phyloP scores from a whole-genome alignment of 352 stramenopile genomes.

The Globisporangium megalacanthum region DNA sequence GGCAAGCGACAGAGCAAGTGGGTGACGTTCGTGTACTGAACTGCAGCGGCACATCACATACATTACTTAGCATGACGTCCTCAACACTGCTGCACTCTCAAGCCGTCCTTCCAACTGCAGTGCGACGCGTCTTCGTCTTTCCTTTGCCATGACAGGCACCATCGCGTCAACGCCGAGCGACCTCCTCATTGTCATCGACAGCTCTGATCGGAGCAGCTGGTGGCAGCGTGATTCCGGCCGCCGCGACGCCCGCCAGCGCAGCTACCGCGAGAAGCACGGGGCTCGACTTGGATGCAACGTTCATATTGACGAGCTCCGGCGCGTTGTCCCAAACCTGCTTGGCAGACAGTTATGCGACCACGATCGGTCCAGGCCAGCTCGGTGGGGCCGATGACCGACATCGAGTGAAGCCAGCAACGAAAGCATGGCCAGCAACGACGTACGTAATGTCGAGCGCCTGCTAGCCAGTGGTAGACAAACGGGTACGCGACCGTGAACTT shows the following conservation, averaged over 20 bases:
- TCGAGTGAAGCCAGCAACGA: slow-evolving; percentile 1
- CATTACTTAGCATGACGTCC: no score
- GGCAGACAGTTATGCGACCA: neutral
- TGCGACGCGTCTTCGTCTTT: no score
- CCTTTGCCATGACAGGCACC: no score
- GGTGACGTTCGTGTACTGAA: no score
- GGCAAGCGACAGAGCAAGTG: no score
- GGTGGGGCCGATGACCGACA: neutral
- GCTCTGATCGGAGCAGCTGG: neutral
- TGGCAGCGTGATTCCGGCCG: neutral
- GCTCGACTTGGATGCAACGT: slow-evolving; percentile 19
- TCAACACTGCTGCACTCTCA: no score
- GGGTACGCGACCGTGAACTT: slow-evolving; percentile 91
- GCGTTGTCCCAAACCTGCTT: slow-evolving; percentile 67
- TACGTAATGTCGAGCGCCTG: slow-evolving; percentile 61
- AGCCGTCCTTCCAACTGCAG: no score
- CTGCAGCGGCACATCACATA: no score
- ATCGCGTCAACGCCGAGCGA: no score
- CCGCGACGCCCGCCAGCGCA: slow-evolving; percentile 11
- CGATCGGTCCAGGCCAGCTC: neutral
- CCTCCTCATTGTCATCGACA: no score
- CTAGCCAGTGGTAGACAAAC: slow-evolving; percentile 89
- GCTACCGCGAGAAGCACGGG: slow-evolving; percentile 16
- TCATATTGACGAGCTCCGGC: slow-evolving; percentile 50
- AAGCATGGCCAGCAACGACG: neutral